Percentiles rank a stretch among this genome's conserved stretches.
These are phyloP conservation scores for Aspergillus puulaauensis DNA, from an alignment of 2,329 filamentous ascomycete species.

Conservation along the genomic window DNA sequence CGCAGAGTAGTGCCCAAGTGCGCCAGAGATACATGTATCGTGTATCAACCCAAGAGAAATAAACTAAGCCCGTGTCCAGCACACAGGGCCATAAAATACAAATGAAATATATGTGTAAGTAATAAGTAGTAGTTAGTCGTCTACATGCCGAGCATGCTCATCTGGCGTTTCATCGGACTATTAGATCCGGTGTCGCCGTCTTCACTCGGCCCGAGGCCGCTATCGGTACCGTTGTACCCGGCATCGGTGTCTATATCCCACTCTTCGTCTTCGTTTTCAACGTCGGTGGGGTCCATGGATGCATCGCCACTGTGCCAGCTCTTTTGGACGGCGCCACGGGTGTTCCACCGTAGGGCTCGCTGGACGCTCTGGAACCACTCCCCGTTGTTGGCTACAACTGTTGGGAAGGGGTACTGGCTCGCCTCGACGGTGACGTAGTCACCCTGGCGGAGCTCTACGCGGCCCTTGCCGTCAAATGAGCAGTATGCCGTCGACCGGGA, in stretches of 20 bases:
- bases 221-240: conserved; percentile 42
- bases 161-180: conserved; percentile 69
- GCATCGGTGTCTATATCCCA: conserved; percentile 95
- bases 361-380: conserved; percentile 98
- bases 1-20: not conserved
- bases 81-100: not conserved
- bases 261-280: conserved; percentile 56
- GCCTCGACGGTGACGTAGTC: conserved; percentile 96
- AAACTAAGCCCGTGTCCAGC: not conserved
- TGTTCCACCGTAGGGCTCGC: conserved; percentile 92
- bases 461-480: conserved; percentile 95
- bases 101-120: not conserved
- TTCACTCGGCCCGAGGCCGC: conserved; percentile 60
- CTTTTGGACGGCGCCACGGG: conserved; percentile 86
- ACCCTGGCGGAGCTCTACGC: conserved; percentile 86
- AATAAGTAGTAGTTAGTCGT: not conserved
- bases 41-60: not conserved
- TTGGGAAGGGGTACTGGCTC: conserved; percentile 95
- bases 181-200: conserved; percentile 59
- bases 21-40: not conserved
- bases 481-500: conserved; percentile 94
- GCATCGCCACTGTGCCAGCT: conserved; percentile 61
- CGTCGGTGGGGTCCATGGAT: conserved; percentile 42
- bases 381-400: conserved; percentile 81
- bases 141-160: conserved; percentile 69